Evolutionary conservation across 345 rosid genomes (phyloP).

Genomic region (Melaleuca alternifolia): DNA sequence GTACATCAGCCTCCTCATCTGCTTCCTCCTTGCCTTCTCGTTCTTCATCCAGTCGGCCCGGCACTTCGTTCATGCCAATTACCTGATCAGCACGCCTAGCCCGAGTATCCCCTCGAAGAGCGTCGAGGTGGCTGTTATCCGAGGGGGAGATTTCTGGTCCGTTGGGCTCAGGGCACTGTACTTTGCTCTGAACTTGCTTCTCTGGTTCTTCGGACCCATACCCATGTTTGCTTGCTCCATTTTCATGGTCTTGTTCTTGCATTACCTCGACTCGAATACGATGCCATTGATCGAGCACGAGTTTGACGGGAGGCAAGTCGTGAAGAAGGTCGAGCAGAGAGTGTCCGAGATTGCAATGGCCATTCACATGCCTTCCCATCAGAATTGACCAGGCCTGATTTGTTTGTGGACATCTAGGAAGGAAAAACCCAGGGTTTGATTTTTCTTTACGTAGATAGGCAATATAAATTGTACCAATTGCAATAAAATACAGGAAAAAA

Average conservation of each 20-base stretch:
- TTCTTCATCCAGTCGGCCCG: slow-evolving; percentile 66
- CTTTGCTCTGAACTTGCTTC: slow-evolving; percentile 49
- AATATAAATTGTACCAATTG: background rate
- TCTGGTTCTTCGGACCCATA: slow-evolving; percentile 85
- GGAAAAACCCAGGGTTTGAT: background rate
- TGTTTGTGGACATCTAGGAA: background rate
- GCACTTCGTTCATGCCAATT: slow-evolving; percentile 55
- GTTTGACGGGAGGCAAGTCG: background rate
- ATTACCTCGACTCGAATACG: slow-evolving; percentile 39
- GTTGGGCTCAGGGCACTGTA: slow-evolving; percentile 64
- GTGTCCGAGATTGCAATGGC: background rate
- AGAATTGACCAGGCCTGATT: background rate
- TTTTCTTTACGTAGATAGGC: background rate
- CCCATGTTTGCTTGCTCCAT: slow-evolving; percentile 62
- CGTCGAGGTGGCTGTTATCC: slow-evolving; percentile 30
- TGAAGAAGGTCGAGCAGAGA: background rate
- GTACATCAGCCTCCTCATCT: slow-evolving; percentile 47
- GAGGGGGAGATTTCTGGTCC: slow-evolving; percentile 75
- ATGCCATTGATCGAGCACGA: slow-evolving; percentile 18
- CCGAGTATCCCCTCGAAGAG: slow-evolving; percentile 23
- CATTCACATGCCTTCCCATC: background rate
- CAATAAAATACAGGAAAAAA: background rate
- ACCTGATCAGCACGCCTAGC: slow-evolving; percentile 51
- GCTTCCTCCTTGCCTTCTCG: slow-evolving; percentile 60
- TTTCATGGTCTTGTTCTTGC: slow-evolving; percentile 34